Percentiles rank a stretch among this genome's conserved stretches.
These are phyloP conservation scores for Ustulina deusta DNA, from an alignment of 2,329 filamentous ascomycete species.

Conservation along the genomic window DNA sequence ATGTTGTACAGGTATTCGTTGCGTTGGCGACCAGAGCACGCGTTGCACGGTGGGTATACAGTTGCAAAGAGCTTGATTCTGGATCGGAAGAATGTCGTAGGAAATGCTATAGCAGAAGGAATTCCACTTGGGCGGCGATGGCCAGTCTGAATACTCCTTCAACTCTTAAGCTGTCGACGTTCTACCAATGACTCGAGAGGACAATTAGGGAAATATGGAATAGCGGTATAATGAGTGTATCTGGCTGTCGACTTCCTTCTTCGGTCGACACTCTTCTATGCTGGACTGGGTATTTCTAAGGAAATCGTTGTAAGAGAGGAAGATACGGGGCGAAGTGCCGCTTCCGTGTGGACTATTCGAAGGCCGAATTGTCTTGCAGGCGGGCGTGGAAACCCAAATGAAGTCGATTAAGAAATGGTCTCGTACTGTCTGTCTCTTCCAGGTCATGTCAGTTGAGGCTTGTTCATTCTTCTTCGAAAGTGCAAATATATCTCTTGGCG, in stretches of 20 bases:
- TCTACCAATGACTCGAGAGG: conserved; percentile 13
- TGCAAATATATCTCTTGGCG: not conserved
- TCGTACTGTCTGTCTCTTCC: conserved; percentile 23
- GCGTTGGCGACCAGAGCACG: conserved; percentile 10
- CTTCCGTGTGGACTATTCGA: conserved; percentile 42
- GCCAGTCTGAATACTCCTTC: conserved; percentile 22
- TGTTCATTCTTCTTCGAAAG: not conserved
- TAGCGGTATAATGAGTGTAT: conserved; percentile 28
- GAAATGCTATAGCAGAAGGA: conserved; percentile 31
- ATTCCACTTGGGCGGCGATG: conserved; percentile 25
- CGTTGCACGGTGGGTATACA: conserved; percentile 23
- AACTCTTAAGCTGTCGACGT: conserved; percentile 16
- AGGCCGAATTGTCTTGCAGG: conserved; percentile 38
- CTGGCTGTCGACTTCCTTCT: conserved; percentile 30
- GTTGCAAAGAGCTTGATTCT: conserved; percentile 14
- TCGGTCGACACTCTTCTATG: conserved; percentile 15
- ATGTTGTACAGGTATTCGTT: conserved; percentile 18
- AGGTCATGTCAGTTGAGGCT: conserved; percentile 25
- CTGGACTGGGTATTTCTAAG: conserved; percentile 21
- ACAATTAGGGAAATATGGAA: conserved; percentile 20
- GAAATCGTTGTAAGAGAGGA: conserved; percentile 17
- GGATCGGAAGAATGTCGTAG: conserved; percentile 31
- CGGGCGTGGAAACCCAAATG: conserved; percentile 28
- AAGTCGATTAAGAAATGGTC: conserved; percentile 22
- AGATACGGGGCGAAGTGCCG: conserved; percentile 35